A percentile compares a stretch with the other conserved stretches of the same genome.
Conservation (phyloP, 148 eudicot species). For the Amaranthus cruentus region DNA sequence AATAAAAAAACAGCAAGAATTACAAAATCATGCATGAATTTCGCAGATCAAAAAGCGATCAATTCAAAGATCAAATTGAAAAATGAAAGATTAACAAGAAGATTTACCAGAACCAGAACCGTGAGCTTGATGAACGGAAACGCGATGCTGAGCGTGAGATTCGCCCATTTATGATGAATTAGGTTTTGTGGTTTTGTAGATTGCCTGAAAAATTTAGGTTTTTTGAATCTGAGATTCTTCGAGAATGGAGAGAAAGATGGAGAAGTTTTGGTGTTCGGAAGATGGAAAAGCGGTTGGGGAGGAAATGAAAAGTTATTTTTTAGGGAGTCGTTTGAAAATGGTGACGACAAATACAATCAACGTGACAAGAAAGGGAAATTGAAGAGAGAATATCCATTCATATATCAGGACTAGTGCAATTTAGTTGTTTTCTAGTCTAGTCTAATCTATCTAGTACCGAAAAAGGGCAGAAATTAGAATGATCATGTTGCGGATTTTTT, state of each 20-base stretch:
- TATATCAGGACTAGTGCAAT: neutral
- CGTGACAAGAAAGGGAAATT: neutral
- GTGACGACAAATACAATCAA: neutral
- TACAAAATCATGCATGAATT: conserved; percentile 4
- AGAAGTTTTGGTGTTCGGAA: neutral
- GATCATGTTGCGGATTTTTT: no score
- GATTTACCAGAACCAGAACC: conserved; percentile 66
- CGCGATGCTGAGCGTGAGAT: conserved; percentile 35
- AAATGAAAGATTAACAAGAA: neutral
- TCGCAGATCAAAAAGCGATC: conserved; percentile 8
- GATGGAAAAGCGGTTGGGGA: neutral
- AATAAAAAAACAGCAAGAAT: neutral
- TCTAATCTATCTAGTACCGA: no score
- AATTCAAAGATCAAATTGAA: neutral
- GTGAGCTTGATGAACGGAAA: conserved; percentile 69
- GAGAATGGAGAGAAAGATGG: neutral
- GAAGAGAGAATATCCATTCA: neutral
- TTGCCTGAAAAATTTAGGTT: conserved; percentile 6
- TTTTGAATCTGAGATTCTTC: conserved; percentile 5
- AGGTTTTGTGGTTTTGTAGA: conserved; percentile 22
- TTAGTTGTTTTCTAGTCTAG: no score
- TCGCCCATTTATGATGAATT: conserved; percentile 51
- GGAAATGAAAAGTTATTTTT: neutral
- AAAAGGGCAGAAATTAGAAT: no score
- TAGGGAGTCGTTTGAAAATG: neutral